Percentiles rank a stretch among this genome's conserved stretches.
Conservation (phyloP, 768 basidiomycete genomes). For the Calocera viscosa region DNA sequence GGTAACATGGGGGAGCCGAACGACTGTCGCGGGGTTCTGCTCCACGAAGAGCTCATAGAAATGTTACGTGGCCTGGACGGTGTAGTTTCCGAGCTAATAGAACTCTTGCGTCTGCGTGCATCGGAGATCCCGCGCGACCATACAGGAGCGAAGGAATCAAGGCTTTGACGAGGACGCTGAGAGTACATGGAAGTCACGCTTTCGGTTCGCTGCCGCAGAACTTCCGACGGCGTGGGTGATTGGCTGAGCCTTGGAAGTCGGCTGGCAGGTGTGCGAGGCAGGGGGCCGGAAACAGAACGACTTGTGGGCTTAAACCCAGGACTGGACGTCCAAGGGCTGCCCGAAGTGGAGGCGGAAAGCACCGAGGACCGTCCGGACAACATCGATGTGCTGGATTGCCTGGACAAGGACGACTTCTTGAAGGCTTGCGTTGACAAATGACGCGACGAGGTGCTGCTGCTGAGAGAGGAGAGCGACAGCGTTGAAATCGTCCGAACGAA, state of each 20-base stretch:
- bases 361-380: not conserved
- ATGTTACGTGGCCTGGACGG: constrained; percentile 5
- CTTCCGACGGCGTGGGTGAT: constrained; percentile 58
- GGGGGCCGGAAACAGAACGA: constrained; percentile 62
- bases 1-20: constrained; percentile 1
- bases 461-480: not conserved
- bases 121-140: constrained; percentile 5
- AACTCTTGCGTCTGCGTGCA: constrained; percentile 23
- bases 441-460: not conserved
- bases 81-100: not conserved
- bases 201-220: constrained; percentile 65
- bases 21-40: not conserved
- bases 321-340: not conserved
- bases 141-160: not conserved
- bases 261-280: constrained; percentile 20
- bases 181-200: constrained; percentile 38
- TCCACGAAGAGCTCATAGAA: constrained; percentile 1
- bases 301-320: constrained; percentile 9
- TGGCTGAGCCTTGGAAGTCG: constrained; percentile 28
- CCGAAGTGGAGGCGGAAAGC: not conserved
- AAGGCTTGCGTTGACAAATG: not conserved
- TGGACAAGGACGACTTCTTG: not conserved
- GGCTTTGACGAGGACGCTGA: constrained; percentile 15
- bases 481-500: not conserved
- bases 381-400: not conserved